Conservation (phyloP, 129 eudicot genomes). For the Dittrichia graveolens region DNA sequence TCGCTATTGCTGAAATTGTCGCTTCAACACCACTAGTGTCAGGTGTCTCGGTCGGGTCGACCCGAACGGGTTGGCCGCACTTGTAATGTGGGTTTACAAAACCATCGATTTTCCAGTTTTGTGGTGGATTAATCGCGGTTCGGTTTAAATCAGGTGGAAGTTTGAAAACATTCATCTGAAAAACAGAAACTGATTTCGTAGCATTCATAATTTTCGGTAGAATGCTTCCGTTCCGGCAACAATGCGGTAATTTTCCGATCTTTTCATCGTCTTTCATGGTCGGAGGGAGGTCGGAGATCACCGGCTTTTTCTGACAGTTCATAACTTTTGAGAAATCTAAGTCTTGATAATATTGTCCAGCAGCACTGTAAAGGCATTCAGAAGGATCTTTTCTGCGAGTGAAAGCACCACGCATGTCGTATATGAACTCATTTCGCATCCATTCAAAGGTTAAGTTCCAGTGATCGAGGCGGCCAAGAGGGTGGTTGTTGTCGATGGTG, state of each 20-base stretch:
- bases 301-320: slow-evolving; percentile 67
- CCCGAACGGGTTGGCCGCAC: slow-evolving; percentile 68
- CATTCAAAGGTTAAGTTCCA: slow-evolving; percentile 98
- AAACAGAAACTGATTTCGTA: slow-evolving; percentile 54
- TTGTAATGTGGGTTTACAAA: slow-evolving; percentile 64
- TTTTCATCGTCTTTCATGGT: slow-evolving; percentile 59
- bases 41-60: slow-evolving; percentile 70
- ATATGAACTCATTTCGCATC: slow-evolving; percentile 92
- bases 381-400: slow-evolving; percentile 67
- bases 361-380: slow-evolving; percentile 68
- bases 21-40: slow-evolving; percentile 63
- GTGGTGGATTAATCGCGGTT: slow-evolving; percentile 78
- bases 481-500: slow-evolving; percentile 82
- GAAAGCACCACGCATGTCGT: slow-evolving; percentile 81
- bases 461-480: slow-evolving; percentile 86
- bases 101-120: slow-evolving; percentile 73
- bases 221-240: slow-evolving; percentile 76
- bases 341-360: slow-evolving; percentile 70
- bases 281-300: slow-evolving; percentile 69
- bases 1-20: slow-evolving; percentile 57
- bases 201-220: slow-evolving; percentile 66
- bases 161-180: slow-evolving; percentile 73
- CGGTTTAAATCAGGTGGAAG: slow-evolving; percentile 89
- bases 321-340: slow-evolving; percentile 66
- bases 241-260: slow-evolving; percentile 72